phyloP scores from a whole-genome alignment of 768 basidiomycete genomes.

The Suillus hirtellus region DNA sequence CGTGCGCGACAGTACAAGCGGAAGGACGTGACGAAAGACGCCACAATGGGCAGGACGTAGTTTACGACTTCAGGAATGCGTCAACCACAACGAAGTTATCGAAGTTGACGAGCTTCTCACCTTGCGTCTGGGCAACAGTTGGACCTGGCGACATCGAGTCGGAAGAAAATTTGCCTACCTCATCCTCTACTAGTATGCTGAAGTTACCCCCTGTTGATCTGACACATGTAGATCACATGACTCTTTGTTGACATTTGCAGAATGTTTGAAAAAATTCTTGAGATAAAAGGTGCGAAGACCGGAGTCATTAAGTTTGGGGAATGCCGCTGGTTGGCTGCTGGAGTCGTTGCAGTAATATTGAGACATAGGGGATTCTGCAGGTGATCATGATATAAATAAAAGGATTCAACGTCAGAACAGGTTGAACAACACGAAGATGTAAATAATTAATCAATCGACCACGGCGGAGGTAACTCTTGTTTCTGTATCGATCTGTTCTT shows the following conservation, averaged over 20 bases:
- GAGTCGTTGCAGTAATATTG: no score
- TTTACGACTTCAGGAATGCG: neutral
- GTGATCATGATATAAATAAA: no score
- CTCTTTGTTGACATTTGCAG: neutral
- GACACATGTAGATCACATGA: neutral
- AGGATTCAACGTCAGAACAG: no score
- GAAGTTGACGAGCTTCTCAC: neutral
- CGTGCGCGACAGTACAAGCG: neutral
- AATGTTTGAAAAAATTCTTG: no score
- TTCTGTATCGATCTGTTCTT: no score
- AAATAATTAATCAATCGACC: no score
- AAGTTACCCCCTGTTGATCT: neutral
- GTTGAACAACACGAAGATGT: no score
- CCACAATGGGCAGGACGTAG: neutral
- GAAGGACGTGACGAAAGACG: neutral
- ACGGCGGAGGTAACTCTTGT: no score
- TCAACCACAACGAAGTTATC: neutral
- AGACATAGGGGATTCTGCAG: no score
- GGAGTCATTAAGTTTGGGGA: neutral
- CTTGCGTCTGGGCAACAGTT: neutral
- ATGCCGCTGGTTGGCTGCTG: neutral
- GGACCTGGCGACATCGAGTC: neutral
- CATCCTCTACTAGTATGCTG: neutral
- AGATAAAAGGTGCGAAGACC: no score
- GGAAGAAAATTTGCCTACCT: neutral